Evolutionary conservation across 2,329 filamentous ascomycete genomes (phyloP).

Genomic region (Aureobasidium musti): DNA sequence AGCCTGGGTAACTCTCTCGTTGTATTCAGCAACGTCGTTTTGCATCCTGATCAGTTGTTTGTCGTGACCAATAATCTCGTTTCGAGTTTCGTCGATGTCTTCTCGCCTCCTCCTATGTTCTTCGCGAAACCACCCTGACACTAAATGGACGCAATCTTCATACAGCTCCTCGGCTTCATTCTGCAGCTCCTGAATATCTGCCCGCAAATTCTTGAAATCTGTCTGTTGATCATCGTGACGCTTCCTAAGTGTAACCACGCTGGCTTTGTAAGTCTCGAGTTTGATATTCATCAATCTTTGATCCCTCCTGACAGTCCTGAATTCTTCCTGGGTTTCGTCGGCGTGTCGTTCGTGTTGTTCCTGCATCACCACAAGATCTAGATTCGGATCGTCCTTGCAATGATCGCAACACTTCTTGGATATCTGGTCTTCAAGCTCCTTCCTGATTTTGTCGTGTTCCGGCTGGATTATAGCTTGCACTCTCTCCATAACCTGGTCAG

Average conservation of each 20-base stretch:
- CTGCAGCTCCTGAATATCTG: neutral
- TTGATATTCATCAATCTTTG: neutral
- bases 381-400: neutral
- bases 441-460: neutral
- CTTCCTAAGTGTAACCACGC: neutral
- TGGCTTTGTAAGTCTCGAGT: neutral
- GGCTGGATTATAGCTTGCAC: neutral
- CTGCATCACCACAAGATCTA: neutral
- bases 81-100: neutral
- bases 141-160: neutral
- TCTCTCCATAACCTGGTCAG: neutral
- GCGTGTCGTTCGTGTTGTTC: neutral
- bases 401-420: neutral
- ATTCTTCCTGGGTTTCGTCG: neutral
- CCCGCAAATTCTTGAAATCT: neutral
- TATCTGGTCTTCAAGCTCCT: neutral
- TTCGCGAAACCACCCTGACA: neutral
- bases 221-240: neutral
- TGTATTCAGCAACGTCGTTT: neutral
- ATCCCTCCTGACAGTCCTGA: neutral
- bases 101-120: neutral
- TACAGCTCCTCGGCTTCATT: neutral
- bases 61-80: neutral
- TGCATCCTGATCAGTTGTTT: neutral
- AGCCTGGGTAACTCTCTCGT: neutral